A percentile compares a stretch with the other conserved stretches of the same genome.
phyloP scores from a whole-genome alignment of 2,329 filamentous ascomycete species.

The Aaosphaeria arxii region DNA sequence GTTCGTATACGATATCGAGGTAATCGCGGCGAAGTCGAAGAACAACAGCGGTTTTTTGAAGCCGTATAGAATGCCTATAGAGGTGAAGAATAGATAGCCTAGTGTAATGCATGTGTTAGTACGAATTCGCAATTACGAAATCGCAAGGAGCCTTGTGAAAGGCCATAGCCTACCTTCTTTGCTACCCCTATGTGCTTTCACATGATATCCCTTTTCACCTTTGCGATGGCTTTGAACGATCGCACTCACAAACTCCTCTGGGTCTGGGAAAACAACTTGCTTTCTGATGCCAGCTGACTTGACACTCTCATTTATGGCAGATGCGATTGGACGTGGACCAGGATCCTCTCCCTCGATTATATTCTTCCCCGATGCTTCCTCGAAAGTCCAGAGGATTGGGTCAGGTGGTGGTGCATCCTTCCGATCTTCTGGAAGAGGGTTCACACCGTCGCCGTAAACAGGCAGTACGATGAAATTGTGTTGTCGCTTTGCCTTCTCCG shows the following conservation, averaged over 20 bases:
- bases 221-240: slow-evolving; percentile 61
- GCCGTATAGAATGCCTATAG: slow-evolving; percentile 60
- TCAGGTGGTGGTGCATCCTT: slow-evolving; percentile 42
- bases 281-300: slow-evolving; percentile 47
- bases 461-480: slow-evolving; percentile 63
- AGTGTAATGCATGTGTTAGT: neutral
- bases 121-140: neutral
- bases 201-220: slow-evolving; percentile 61
- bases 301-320: slow-evolving; percentile 36
- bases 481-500: slow-evolving; percentile 62
- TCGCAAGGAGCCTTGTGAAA: neutral
- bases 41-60: slow-evolving; percentile 65
- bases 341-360: slow-evolving; percentile 43
- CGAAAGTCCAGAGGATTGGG: slow-evolving; percentile 59
- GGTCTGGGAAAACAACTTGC: slow-evolving; percentile 50
- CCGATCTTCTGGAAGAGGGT: slow-evolving; percentile 38
- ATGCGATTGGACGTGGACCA: slow-evolving; percentile 44
- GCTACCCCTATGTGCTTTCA: slow-evolving; percentile 62
- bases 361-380: slow-evolving; percentile 49
- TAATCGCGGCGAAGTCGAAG: slow-evolving; percentile 59
- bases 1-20: slow-evolving; percentile 61
- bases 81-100: slow-evolving; percentile 64
- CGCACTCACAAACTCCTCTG: slow-evolving; percentile 59
- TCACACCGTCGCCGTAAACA: slow-evolving; percentile 49
- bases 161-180: slow-evolving; percentile 57